Evolutionary conservation across 495 filamentous ascomycete species (phyloP).

Genomic region (Annulohypoxylon nitens): DNA sequence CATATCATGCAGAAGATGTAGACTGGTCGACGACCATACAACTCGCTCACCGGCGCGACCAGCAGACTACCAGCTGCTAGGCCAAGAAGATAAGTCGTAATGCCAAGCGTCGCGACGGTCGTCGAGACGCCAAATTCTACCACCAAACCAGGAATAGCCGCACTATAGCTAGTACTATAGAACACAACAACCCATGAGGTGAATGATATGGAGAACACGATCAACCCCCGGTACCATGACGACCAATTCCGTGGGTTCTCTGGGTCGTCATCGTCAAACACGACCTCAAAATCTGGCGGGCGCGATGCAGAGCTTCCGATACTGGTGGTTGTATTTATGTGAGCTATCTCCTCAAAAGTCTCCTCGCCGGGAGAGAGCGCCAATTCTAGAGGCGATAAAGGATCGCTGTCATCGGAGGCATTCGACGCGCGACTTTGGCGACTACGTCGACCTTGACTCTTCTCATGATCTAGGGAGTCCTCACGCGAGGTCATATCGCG

Average conservation of each 20-base stretch:
- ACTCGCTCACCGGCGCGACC: constrained; percentile 79
- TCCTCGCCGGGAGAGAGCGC: constrained; percentile 52
- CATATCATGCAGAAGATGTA: constrained; percentile 73
- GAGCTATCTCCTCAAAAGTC: constrained; percentile 44
- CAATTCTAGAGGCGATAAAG: constrained; percentile 53
- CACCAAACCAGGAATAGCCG: constrained; percentile 74
- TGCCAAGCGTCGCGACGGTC: constrained; percentile 75
- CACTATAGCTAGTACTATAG: constrained; percentile 88
- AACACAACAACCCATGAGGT: constrained; percentile 81
- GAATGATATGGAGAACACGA: constrained; percentile 75
- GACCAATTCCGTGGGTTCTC: constrained; percentile 84
- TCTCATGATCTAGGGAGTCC: constrained; percentile 33
- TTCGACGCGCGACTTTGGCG: constrained; percentile 38
- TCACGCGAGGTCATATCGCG: constrained; percentile 19
- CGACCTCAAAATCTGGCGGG: constrained; percentile 79
- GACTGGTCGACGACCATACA: constrained; percentile 81
- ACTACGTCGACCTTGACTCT: constrained; percentile 35
- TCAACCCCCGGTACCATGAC: constrained; percentile 72
- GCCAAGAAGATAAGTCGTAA: constrained; percentile 84
- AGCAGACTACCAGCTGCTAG: constrained; percentile 79
- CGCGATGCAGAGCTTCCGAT: constrained; percentile 70
- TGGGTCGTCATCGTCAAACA: constrained; percentile 73
- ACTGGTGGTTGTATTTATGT: constrained; percentile 60
- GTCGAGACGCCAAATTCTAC: constrained; percentile 70
- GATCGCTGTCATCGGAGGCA: constrained; percentile 51